phyloP scores from a whole-genome alignment of 192 early-diverging fungal genomes.

The Diversispora eburnea region DNA sequence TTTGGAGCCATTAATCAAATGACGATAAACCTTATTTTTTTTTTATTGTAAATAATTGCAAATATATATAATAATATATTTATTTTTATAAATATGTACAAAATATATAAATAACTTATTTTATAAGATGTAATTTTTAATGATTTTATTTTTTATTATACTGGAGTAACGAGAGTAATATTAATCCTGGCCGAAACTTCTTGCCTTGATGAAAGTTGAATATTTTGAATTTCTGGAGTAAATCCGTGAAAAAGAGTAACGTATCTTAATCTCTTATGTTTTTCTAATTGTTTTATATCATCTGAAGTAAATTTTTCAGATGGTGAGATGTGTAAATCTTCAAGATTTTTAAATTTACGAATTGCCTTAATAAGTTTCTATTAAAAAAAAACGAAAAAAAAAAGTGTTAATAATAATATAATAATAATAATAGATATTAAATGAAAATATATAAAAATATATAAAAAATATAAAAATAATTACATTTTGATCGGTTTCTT shows the following conservation, averaged over 20 bases:
- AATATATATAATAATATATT: too few species aligned
- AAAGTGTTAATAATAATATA: background rate
- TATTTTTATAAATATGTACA: too few species aligned
- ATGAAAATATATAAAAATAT: background rate
- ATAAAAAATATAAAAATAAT: background rate
- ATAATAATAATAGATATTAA: background rate
- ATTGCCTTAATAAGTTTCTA: conserved; percentile 3
- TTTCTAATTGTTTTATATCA: conserved; percentile 17
- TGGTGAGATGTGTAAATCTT: conserved; percentile 5
- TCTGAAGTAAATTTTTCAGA: background rate
- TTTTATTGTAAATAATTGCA: too few species aligned
- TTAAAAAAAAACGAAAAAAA: background rate
- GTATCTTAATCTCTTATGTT: conserved; percentile 9
- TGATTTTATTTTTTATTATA: too few species aligned
- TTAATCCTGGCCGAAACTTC: too few species aligned
- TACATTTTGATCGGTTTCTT: conserved; percentile 2
- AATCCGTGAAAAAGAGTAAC: background rate
- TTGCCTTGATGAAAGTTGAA: too few species aligned
- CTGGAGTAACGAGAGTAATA: too few species aligned
- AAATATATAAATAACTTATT: too few species aligned
- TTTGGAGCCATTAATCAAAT: too few species aligned
- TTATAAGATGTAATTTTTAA: too few species aligned
- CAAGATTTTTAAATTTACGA: conserved; percentile 16
- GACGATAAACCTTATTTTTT: too few species aligned
- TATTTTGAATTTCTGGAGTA: too few species aligned